Conservation (phyloP, 2,329 filamentous ascomycete species). For the Monilinia polystroma region DNA sequence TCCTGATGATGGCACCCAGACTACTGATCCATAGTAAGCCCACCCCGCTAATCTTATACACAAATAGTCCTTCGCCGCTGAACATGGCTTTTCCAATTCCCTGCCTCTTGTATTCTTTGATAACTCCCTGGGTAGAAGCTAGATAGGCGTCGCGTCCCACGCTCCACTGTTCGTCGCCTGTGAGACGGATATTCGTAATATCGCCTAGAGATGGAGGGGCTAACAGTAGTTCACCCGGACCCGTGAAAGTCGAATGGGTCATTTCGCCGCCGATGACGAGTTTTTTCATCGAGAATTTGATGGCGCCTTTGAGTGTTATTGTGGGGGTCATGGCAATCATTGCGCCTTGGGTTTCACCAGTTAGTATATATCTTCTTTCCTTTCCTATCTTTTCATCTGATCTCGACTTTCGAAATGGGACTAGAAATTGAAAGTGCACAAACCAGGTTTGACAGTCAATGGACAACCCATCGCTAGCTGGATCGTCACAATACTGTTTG, state of each 20-base stretch:
- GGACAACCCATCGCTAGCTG: slow-evolving; percentile 90
- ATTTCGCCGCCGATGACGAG: slow-evolving; percentile 81
- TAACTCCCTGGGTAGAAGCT: slow-evolving; percentile 79
- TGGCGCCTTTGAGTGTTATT: slow-evolving; percentile 75
- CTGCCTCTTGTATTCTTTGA: slow-evolving; percentile 86
- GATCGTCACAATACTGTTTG: slow-evolving; percentile 83
- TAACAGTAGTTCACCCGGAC: slow-evolving; percentile 85
- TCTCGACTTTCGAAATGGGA: neutral
- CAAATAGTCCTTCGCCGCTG: slow-evolving; percentile 85
- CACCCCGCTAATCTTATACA: slow-evolving; percentile 79
- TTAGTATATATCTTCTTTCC: slow-evolving; percentile 17
- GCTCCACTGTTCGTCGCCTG: slow-evolving; percentile 73
- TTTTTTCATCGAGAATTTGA: slow-evolving; percentile 91
- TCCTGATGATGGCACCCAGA: slow-evolving; percentile 91
- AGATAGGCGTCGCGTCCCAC: slow-evolving; percentile 86
- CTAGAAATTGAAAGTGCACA: neutral
- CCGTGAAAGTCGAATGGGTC: slow-evolving; percentile 75
- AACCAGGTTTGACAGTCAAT: slow-evolving; percentile 73
- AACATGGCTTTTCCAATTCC: slow-evolving; percentile 88
- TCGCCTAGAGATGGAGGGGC: slow-evolving; percentile 81
- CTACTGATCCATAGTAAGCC: slow-evolving; percentile 88
- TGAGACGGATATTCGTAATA: slow-evolving; percentile 74
- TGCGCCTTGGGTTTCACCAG: slow-evolving; percentile 51
- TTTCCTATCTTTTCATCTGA: neutral
- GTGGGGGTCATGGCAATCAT: slow-evolving; percentile 96